These are phyloP conservation scores for Populus nigra DNA, from an alignment of 345 rosid species.

Conservation along the genomic window DNA sequence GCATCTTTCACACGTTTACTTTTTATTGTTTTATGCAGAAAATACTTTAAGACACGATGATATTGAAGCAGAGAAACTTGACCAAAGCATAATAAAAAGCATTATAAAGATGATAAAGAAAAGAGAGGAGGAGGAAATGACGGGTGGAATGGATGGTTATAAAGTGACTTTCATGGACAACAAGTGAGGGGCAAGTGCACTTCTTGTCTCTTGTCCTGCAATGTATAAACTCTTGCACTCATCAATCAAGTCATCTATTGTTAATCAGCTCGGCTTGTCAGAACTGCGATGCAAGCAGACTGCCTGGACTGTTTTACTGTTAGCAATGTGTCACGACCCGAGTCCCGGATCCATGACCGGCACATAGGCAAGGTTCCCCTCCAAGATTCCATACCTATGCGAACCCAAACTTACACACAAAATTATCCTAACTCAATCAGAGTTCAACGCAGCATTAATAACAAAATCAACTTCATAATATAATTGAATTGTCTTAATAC, in stretches of 20 bases:
- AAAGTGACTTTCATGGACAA: conserved; percentile 28
- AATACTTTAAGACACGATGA: conserved; percentile 14
- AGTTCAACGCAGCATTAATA: too few species aligned
- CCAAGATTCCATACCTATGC: too few species aligned
- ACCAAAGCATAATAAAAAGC: neutral
- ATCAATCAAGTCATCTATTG: neutral
- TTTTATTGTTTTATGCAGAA: neutral
- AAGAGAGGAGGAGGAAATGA: conserved; percentile 9
- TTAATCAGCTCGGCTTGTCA: too few species aligned
- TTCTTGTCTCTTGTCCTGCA: conserved; percentile 4
- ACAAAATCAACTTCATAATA: too few species aligned
- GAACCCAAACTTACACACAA: too few species aligned
- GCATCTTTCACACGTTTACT: too few species aligned
- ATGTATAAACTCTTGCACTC: conserved; percentile 40
- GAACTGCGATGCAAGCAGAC: conserved; percentile 21
- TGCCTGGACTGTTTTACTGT: conserved; percentile 23
- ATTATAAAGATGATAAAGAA: conserved; percentile 10
- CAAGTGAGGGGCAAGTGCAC: conserved; percentile 20
- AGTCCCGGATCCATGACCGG: too few species aligned
- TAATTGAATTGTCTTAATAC: too few species aligned
- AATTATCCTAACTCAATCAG: too few species aligned
- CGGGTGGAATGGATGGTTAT: conserved; percentile 1
- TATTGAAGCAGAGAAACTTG: conserved; percentile 10
- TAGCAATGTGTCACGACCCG: too few species aligned
- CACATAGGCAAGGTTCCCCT: too few species aligned